These are phyloP conservation scores for Coniochaeta sp. DNA, from an alignment of 2,329 filamentous ascomycete genomes.

Conservation along the genomic window DNA sequence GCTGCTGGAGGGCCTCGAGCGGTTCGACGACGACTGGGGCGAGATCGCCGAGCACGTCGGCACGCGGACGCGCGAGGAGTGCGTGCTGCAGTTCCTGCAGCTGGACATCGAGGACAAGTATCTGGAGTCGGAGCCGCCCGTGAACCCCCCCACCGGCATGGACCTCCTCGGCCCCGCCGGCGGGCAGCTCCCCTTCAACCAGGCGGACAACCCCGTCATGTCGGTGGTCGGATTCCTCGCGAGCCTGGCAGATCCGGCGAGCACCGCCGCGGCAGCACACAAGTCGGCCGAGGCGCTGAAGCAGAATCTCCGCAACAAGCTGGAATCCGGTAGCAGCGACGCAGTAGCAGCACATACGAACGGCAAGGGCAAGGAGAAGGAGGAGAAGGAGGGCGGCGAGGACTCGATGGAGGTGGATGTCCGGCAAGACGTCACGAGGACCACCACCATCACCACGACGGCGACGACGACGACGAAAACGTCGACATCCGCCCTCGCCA, in stretches of 20 bases:
- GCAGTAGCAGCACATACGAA: conserved; percentile 36
- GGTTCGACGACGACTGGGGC: conserved; percentile 94
- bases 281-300: conserved; percentile 84
- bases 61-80: conserved; percentile 88
- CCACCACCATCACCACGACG: conserved; percentile 29
- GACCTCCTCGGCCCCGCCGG: conserved; percentile 64
- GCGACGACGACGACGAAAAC: conserved; percentile 41
- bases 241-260: conserved; percentile 80
- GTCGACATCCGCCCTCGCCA: conserved; percentile 50
- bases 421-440: conserved; percentile 32
- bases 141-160: conserved; percentile 49
- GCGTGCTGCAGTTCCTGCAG: conserved; percentile 92
- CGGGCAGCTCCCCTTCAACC: conserved; percentile 81
- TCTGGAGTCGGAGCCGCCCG: conserved; percentile 64
- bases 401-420: conserved; percentile 60
- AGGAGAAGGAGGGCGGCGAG: conserved; percentile 40
- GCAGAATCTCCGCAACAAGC: conserved; percentile 67
- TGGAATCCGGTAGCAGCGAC: conserved; percentile 55
- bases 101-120: conserved; percentile 98
- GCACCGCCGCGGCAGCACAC: conserved; percentile 83
- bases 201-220: conserved; percentile 93
- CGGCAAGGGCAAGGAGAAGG: conserved; percentile 50
- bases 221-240: conserved; percentile 93
- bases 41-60: conserved; percentile 88
- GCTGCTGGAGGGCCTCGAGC: conserved; percentile 83